These are phyloP conservation scores for Royoungia palumana DNA, from an alignment of 768 basidiomycete species.

Conservation along the genomic window DNA sequence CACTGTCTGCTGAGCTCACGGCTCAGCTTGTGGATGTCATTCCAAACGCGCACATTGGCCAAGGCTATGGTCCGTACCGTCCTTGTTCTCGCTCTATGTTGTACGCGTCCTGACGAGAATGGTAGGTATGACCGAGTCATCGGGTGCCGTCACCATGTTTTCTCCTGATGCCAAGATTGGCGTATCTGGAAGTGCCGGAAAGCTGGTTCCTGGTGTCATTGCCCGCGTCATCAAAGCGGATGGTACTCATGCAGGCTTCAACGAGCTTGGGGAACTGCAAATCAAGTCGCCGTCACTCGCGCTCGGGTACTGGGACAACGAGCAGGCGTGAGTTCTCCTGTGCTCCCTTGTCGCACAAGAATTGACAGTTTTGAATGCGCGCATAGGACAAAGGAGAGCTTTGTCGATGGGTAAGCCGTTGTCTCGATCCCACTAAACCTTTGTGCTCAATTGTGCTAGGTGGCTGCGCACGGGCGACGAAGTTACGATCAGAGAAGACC, in stretches of 20 bases:
- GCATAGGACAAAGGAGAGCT: slow-evolving; percentile 62
- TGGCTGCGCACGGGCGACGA: slow-evolving; percentile 73
- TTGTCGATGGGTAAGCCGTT: slow-evolving; percentile 54
- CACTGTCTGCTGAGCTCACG: slow-evolving; percentile 56
- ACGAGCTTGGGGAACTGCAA: slow-evolving; percentile 60
- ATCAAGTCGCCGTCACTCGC: slow-evolving; percentile 42
- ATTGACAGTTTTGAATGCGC: not conserved
- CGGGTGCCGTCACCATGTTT: slow-evolving; percentile 50
- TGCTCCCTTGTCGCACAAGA: not conserved
- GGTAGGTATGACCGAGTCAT: slow-evolving; percentile 65
- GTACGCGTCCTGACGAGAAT: not conserved
- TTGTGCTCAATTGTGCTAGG: slow-evolving; percentile 29
- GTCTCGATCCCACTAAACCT: not conserved
- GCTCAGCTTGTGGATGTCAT: slow-evolving; percentile 41
- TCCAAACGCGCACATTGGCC: slow-evolving; percentile 60
- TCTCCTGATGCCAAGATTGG: slow-evolving; percentile 47
- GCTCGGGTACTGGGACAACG: slow-evolving; percentile 50
- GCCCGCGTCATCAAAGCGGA: slow-evolving; percentile 56
- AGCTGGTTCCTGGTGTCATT: slow-evolving; percentile 50
- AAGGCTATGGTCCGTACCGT: slow-evolving; percentile 51
- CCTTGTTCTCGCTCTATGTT: not conserved
- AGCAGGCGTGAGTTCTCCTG: slow-evolving; percentile 37
- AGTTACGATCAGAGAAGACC: slow-evolving; percentile 49
- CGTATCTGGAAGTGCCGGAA: slow-evolving; percentile 48
- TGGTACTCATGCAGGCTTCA: slow-evolving; percentile 50